Conservation (phyloP, 2,329 filamentous ascomycete species). For the Sclerotinia subarctica region DNA sequence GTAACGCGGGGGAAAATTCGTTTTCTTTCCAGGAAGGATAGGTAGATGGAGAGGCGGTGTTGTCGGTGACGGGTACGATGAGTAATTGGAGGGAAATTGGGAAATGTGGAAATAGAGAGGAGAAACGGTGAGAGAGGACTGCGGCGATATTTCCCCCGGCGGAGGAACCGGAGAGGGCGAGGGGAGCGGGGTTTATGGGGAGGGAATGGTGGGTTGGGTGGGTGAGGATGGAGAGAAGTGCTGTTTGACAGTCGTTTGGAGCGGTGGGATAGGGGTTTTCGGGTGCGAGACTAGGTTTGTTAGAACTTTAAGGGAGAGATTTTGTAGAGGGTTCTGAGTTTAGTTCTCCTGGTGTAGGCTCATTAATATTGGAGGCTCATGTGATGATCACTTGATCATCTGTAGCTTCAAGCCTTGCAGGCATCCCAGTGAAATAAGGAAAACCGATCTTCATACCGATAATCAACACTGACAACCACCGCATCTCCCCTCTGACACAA, state of each 20-base stretch:
- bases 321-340: no score
- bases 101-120: not conserved
- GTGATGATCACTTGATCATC: not conserved
- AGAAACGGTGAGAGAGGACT: constrained; percentile 49
- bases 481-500: constrained; percentile 49
- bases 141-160: constrained; percentile 52
- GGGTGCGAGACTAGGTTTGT: constrained; percentile 48
- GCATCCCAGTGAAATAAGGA: not conserved
- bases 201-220: constrained; percentile 30
- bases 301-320: constrained; percentile 2
- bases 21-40: constrained; percentile 50
- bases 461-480: constrained; percentile 54
- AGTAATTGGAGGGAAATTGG: constrained; percentile 44
- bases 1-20: constrained; percentile 50
- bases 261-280: constrained; percentile 56
- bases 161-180: constrained; percentile 50
- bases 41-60: constrained; percentile 48
- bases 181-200: constrained; percentile 43
- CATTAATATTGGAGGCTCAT: no score
- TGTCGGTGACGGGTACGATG: constrained; percentile 56
- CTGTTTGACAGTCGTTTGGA: constrained; percentile 56
- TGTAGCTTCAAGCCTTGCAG: no score
- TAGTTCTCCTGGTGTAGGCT: not conserved
- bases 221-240: constrained; percentile 50
- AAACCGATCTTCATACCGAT: constrained; percentile 42